A percentile compares a stretch with the other conserved stretches of the same genome.
Conservation (phyloP, 225 moss, liverwort and hornwort species). For the Sphagnum contortum region DNA sequence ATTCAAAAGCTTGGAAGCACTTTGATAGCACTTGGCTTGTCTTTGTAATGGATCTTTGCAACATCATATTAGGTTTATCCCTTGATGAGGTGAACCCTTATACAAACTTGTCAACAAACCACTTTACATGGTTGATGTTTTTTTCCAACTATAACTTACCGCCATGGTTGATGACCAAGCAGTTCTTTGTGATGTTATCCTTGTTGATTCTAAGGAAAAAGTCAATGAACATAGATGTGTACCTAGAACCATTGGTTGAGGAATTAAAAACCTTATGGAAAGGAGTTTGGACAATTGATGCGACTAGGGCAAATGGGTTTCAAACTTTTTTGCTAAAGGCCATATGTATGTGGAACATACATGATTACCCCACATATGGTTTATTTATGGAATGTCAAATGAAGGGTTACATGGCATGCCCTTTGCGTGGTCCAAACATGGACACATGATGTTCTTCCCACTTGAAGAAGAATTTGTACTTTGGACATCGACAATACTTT, state of each 20-base stretch:
- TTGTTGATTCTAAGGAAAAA: background rate
- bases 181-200: background rate
- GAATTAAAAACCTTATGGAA: background rate
- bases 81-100: background rate
- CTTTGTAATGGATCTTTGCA: background rate
- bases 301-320: background rate
- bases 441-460: background rate
- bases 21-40: background rate
- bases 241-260: background rate
- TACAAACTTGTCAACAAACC: background rate
- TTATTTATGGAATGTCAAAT: background rate
- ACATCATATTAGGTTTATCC: background rate
- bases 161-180: background rate
- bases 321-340: background rate
- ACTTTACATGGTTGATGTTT: background rate
- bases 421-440: background rate
- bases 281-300: background rate
- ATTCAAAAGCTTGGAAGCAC: background rate
- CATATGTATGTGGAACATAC: background rate
- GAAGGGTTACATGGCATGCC: background rate
- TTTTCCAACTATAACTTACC: background rate
- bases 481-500: background rate
- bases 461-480: background rate
- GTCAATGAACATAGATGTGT: background rate
- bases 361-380: background rate